These are phyloP conservation scores for Cyphellophora attinorum DNA, from an alignment of 2,329 filamentous ascomycete species.

Conservation along the genomic window DNA sequence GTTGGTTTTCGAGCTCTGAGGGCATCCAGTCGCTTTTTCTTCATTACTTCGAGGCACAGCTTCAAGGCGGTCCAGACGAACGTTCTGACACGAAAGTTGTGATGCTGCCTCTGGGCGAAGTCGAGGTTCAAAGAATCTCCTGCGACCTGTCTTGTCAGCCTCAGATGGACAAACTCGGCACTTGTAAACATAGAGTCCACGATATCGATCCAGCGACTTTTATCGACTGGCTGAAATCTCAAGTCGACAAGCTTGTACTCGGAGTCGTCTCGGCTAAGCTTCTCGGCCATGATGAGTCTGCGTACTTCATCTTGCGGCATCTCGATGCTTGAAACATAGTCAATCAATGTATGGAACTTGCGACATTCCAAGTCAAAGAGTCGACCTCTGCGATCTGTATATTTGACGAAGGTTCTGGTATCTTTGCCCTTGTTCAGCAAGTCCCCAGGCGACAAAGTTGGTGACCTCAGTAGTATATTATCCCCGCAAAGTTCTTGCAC, in stretches of 20 bases:
- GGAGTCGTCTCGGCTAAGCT: background rate
- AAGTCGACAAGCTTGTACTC: background rate
- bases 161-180: background rate
- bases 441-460: background rate
- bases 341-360: background rate
- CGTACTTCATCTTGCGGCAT: background rate
- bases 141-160: background rate
- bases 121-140: background rate
- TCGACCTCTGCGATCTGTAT: background rate
- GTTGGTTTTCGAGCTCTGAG: background rate
- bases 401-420: background rate
- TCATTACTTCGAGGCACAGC: background rate
- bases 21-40: background rate
- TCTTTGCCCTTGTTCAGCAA: background rate
- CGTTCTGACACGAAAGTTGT: background rate
- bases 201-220: background rate
- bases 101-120: background rate
- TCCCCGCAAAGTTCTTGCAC: background rate
- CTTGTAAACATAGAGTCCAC: background rate
- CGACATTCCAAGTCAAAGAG: background rate
- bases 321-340: background rate
- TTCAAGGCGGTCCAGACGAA: background rate
- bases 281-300: background rate
- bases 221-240: background rate
- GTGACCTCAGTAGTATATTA: background rate